Percentiles rank a stretch among this genome's conserved stretches.
Evolutionary conservation across 176 grass and related monocot genomes (phyloP).

Genomic region (Musa acuminata): DNA sequence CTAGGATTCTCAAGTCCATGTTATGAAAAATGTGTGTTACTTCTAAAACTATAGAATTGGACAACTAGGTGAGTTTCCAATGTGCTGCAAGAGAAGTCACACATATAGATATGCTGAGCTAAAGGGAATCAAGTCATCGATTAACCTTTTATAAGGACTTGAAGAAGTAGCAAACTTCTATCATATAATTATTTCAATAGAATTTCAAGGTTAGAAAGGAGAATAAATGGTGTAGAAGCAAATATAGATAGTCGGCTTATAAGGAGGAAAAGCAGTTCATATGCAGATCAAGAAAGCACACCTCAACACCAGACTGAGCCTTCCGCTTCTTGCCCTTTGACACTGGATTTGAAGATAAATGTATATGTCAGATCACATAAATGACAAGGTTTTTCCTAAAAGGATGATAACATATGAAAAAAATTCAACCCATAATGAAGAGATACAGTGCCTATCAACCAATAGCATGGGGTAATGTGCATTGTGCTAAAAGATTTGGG

Average conservation of each 20-base stretch:
- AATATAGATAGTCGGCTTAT: background rate
- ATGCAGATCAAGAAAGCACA: constrained; percentile 19
- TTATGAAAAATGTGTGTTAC: background rate
- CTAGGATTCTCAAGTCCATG: background rate
- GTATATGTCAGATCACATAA: constrained; percentile 8
- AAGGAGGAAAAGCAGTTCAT: background rate
- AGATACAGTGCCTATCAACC: background rate
- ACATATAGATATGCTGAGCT: too few relatives aligned
- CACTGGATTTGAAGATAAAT: constrained; percentile 32
- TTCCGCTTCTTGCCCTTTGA: constrained; percentile 88
- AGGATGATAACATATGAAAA: background rate
- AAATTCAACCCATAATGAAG: background rate
- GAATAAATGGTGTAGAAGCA: background rate
- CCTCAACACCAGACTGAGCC: constrained; percentile 55
- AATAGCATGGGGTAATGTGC: background rate
- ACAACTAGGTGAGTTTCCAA: too few relatives aligned
- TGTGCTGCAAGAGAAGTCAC: too few relatives aligned
- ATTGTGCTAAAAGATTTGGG: background rate
- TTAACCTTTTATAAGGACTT: too few relatives aligned
- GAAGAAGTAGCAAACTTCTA: background rate
- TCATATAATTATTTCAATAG: background rate
- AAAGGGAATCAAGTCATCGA: too few relatives aligned
- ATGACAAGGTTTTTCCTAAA: background rate
- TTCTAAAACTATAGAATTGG: constrained; percentile 12
- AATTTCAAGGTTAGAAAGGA: background rate